Conservation (phyloP, 305 asterid genomes). For the Lippia alba region DNA sequence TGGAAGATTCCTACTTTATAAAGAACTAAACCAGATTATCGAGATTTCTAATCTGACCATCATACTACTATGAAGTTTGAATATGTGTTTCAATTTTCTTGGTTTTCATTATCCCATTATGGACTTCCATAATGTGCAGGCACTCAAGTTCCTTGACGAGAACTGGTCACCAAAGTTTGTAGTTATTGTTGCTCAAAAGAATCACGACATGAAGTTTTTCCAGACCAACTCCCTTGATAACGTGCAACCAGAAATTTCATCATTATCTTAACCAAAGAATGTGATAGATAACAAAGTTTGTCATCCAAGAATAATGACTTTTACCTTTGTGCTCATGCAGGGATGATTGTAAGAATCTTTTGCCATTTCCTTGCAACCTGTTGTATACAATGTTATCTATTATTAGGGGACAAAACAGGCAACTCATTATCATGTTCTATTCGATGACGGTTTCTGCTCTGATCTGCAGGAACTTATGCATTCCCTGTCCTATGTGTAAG, state of each 20-base stretch:
- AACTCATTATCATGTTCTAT: conserved; percentile 78
- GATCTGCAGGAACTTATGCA: conserved; percentile 93
- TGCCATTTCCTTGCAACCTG: no score
- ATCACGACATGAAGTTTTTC: conserved; percentile 89
- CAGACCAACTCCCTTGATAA: conserved; percentile 83
- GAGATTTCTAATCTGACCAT: conserved; percentile 54
- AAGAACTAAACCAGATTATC: conserved; percentile 79
- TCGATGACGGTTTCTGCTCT: conserved; percentile 77
- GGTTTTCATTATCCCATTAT: background rate
- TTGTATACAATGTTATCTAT: background rate
- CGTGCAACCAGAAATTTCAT: conserved; percentile 64
- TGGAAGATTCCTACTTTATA: conserved; percentile 77
- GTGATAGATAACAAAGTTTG: conserved; percentile 83
- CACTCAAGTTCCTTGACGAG: conserved; percentile 84
- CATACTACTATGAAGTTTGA: background rate
- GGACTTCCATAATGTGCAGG: conserved; percentile 48
- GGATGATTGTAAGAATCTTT: conserved; percentile 74
- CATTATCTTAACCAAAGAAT: conserved; percentile 59
- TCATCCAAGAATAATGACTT: conserved; percentile 92
- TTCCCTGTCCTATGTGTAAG: conserved; percentile 89
- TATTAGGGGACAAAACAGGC: conserved; percentile 91
- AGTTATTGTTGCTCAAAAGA: conserved; percentile 89
- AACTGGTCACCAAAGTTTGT: conserved; percentile 85
- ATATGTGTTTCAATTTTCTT: background rate
- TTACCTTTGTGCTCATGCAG: conserved; percentile 91